phyloP scores from a whole-genome alignment of 371 early-diverging fungal genomes.

The Nematocida ironsii region DNA sequence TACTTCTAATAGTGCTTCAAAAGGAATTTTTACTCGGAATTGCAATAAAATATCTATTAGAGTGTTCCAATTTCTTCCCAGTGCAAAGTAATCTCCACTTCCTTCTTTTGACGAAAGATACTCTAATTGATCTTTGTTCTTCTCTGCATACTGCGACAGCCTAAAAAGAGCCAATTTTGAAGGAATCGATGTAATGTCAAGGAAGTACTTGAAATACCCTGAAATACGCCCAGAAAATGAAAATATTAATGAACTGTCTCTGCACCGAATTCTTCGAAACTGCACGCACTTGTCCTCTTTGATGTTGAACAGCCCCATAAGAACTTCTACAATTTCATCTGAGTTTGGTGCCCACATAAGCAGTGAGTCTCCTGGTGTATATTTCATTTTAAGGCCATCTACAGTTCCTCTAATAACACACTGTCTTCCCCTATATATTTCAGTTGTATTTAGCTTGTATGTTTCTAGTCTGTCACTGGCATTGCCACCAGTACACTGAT shows the following conservation, averaged over 20 bases:
- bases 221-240: slow-evolving; percentile 57
- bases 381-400: background rate
- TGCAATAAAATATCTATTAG: slow-evolving; percentile 62
- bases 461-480: background rate
- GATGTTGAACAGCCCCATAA: background rate
- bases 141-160: slow-evolving; percentile 42
- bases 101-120: slow-evolving; percentile 67
- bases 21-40: slow-evolving; percentile 56
- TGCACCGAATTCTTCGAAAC: slow-evolving; percentile 11
- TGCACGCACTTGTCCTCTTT: background rate
- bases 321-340: background rate
- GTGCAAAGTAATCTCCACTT: slow-evolving; percentile 60
- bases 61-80: slow-evolving; percentile 58
- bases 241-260: slow-evolving; percentile 41
- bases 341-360: slow-evolving; percentile 31
- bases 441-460: background rate
- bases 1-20: slow-evolving; percentile 60
- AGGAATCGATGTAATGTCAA: slow-evolving; percentile 64
- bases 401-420: background rate
- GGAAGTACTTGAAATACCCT: slow-evolving; percentile 62
- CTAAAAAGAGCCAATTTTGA: slow-evolving; percentile 58
- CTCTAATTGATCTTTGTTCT: slow-evolving; percentile 40
- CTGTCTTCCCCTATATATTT: slow-evolving; percentile 1
- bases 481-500: background rate
- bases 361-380: slow-evolving; percentile 48